Percentiles rank a stretch among this genome's conserved stretches.
Conservation (phyloP, 2,329 filamentous ascomycete species). For the Penicillium janthinellum region DNA sequence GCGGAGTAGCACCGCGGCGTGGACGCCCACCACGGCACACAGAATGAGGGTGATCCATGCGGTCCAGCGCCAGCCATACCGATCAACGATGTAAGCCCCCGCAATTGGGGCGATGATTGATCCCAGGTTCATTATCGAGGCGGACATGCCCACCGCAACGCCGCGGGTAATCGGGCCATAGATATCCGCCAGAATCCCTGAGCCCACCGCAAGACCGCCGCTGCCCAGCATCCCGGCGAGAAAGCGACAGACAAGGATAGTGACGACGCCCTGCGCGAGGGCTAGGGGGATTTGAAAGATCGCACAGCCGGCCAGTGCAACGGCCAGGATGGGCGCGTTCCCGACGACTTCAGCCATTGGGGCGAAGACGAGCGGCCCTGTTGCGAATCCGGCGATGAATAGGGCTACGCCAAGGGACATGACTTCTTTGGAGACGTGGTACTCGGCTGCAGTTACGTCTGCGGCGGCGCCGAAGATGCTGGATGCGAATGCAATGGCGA, state of each 20-base stretch:
- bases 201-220: slow-evolving; percentile 52
- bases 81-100: slow-evolving; percentile 52
- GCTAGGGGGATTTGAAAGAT: slow-evolving; percentile 58
- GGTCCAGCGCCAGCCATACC: slow-evolving; percentile 57
- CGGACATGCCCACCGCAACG: slow-evolving; percentile 46
- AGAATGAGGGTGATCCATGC: slow-evolving; percentile 57
- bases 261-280: slow-evolving; percentile 53
- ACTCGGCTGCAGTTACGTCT: slow-evolving; percentile 42
- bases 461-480: slow-evolving; percentile 49
- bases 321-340: slow-evolving; percentile 49
- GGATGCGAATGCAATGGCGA: slow-evolving; percentile 49
- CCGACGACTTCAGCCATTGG: slow-evolving; percentile 52
- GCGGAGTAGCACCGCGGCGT: slow-evolving; percentile 47
- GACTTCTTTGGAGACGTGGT: slow-evolving; percentile 48
- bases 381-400: slow-evolving; percentile 45
- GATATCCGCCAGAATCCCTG: slow-evolving; percentile 51
- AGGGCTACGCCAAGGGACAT: slow-evolving; percentile 53
- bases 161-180: slow-evolving; percentile 49
- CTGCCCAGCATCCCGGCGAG: slow-evolving; percentile 54
- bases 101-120: slow-evolving; percentile 51
- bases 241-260: slow-evolving; percentile 56
- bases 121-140: slow-evolving; percentile 50
- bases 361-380: slow-evolving; percentile 39
- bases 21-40: slow-evolving; percentile 40
- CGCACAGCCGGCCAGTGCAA: slow-evolving; percentile 49